Evolutionary conservation across 2,329 filamentous ascomycete genomes (phyloP).

Genomic region (Lachnellula hyalina): DNA sequence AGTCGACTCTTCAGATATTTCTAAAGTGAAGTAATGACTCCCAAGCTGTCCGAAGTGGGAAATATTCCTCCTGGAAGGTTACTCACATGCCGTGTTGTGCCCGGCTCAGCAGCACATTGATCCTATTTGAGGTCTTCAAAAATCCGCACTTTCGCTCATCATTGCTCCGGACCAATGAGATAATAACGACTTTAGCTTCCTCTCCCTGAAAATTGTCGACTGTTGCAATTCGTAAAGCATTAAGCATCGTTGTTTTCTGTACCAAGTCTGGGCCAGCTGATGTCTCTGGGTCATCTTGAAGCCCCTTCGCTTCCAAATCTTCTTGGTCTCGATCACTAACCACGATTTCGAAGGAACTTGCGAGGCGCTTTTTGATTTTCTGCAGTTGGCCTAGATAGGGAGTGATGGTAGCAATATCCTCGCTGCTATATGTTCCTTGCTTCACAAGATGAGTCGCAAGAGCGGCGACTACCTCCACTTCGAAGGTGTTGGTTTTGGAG

Average conservation of each 20-base stretch:
- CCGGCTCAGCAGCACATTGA: conserved; percentile 64
- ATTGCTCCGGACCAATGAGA: conserved; percentile 69
- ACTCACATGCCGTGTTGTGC: conserved; percentile 58
- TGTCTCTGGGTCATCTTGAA: conserved; percentile 16
- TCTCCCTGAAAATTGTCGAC: conserved; percentile 76
- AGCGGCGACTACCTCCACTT: conserved; percentile 57
- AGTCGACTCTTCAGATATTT: no score
- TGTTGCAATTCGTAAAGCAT: conserved; percentile 41
- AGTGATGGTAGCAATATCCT: conserved; percentile 66
- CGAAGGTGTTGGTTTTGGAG: conserved; percentile 56
- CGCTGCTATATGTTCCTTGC: conserved; percentile 55
- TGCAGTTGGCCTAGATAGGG: conserved; percentile 56
- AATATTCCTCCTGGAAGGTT: no score
- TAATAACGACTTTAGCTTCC: conserved; percentile 64
- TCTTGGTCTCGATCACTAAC: conserved; percentile 58
- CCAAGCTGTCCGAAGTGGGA: no score
- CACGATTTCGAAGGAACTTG: conserved; percentile 51
- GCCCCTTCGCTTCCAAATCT: conserved; percentile 37
- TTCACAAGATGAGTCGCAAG: conserved; percentile 59
- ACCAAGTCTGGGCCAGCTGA: conserved; percentile 8
- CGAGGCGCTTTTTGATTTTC: conserved; percentile 43
- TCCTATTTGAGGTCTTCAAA: conserved; percentile 57
- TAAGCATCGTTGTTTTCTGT: conserved; percentile 38
- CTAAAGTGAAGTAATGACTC: no score
- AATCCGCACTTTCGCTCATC: conserved; percentile 54